Base-by-base conservation (phyloP, 2,329 filamentous ascomycete species). In the Rosellinia necatrix region DNA sequence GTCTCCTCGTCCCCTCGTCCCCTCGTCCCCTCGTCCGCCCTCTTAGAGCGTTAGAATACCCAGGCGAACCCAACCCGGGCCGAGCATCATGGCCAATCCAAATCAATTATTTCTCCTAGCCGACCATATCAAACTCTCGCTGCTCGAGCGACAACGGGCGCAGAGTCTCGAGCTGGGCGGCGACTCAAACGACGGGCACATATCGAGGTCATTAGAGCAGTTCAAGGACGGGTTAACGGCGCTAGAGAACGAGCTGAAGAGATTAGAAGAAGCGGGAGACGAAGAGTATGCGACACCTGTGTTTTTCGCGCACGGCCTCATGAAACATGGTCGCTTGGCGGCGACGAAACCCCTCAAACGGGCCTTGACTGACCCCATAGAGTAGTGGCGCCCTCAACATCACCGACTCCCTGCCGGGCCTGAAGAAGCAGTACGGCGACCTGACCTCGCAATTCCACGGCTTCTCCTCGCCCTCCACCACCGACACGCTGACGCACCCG, bases 111-210 rank as follows among this genome's bases (percentile, higher is more conserved):
- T 92, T 72, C 88, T 97, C 50, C 85, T 97, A 55, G 91, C 92
- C 68, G 94, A 99, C 76, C 93, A 97, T 75, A 90, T 97, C 80
- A 97, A 97, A 76, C 85, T 97, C 59, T 96, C 92, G 12, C 82
- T 99, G 13, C 86, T 97, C 22, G 94, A 97, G 78, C 87, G 93
- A 56, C 88, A 96, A 76, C 87, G 93, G 56, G 91, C 92, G 44
- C 85, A 91, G 67, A 89, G 86, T 12, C 82, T 96, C 40, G 87
- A 91, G 64, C 83, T 96, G 53, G 85, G 91, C 56, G 85, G 85
- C 47, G 89, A 89, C 70, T 86, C 87, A 17, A 91, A 96, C 74
- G 92, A 97, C 76, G 88, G 89, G 35, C 90, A 96, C 72, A 92
- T 97, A 64, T 89, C 90, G 13, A 85, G 91, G 49, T 97, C 92